Evolutionary conservation across 169 alveolate genomes (phyloP), one percentile per base, ranked within the genome.

Genomic region (Theileria sp.): DNA sequence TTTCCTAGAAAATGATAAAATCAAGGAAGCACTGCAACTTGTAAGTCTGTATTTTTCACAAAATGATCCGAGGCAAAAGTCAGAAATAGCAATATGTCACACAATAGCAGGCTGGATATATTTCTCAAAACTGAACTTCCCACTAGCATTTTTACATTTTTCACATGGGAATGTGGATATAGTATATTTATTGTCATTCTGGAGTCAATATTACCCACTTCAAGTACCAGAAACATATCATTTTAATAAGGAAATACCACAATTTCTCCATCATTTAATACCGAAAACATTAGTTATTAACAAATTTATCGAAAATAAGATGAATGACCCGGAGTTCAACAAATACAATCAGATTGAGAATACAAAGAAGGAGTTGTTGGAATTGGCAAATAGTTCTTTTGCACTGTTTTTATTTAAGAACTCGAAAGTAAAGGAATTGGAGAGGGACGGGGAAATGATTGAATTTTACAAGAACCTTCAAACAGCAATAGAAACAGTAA

Each of bases 131-230:
- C 60, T 84, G 23, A 77, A 74, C 61, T 84, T 84, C 60, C 87
- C 90, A 21, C 12, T 50, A 51, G 90, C 90, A 13, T 84, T 84
- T 77, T 81, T 75, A 50, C 90, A 84, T 72, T 84, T 84, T 65
- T 64, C 90, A 19, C 49, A 69, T 38, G 90, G 90, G 23, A 70
- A 68, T 21, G 87, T 70, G 12, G 90, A 84, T 75, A 65, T 84
- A 13, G 79, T 77, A 9, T 71, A 84, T 32, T 38, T 84, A 62
- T 13, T 84, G 38, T 32, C 76, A 28, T 82, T 82, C 66, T 82
- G 88, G 88, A 68, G 36, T 49, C 79, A 58, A 34, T 82, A 75
- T 36, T 78, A 78, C 51, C 83, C 64, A 17, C 56, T 76, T 6
- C 51, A 51, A 4, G 51, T 73, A 9, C 85, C 85, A 15, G 86